A percentile compares a stretch with the other conserved stretches of the same genome.
Conservation (phyloP, 2,329 filamentous ascomycete species). For the Trichoderma sp. region DNA sequence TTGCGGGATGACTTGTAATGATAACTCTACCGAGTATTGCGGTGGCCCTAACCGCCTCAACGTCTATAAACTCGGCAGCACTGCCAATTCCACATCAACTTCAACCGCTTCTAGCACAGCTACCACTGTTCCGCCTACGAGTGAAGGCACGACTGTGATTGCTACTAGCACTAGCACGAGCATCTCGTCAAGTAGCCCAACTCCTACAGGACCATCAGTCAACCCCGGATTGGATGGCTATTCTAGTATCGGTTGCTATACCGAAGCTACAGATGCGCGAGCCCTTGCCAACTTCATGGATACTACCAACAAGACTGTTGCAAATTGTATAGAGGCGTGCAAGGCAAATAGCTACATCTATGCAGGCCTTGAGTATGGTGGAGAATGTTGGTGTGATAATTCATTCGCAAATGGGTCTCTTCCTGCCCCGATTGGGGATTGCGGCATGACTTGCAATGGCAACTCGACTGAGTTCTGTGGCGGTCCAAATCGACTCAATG, state of each 20-base stretch:
- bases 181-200: conserved; percentile 32
- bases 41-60: conserved; percentile 42
- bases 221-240: conserved; percentile 30
- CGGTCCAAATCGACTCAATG: conserved; percentile 39
- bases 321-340: conserved; percentile 39
- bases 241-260: conserved; percentile 42
- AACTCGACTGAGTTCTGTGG: conserved; percentile 44
- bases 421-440: conserved; percentile 36
- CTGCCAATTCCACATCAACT: background rate
- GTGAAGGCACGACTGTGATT: conserved; percentile 35
- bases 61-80: conserved; percentile 35
- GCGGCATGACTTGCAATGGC: conserved; percentile 41
- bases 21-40: conserved; percentile 43
- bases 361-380: conserved; percentile 44
- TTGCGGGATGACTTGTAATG: conserved; percentile 42
- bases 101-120: conserved; percentile 32
- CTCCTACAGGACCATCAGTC: conserved; percentile 26
- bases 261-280: conserved; percentile 37
- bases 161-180: conserved; percentile 30
- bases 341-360: conserved; percentile 35
- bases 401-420: conserved; percentile 33
- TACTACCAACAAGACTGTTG: conserved; percentile 36
- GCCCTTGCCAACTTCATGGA: conserved; percentile 36
- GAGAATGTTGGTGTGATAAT: conserved; percentile 45
- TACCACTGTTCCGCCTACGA: conserved; percentile 26